These are phyloP conservation scores for Senna siamea DNA, from an alignment of 306 rosid genomes.

Conservation along the genomic window DNA sequence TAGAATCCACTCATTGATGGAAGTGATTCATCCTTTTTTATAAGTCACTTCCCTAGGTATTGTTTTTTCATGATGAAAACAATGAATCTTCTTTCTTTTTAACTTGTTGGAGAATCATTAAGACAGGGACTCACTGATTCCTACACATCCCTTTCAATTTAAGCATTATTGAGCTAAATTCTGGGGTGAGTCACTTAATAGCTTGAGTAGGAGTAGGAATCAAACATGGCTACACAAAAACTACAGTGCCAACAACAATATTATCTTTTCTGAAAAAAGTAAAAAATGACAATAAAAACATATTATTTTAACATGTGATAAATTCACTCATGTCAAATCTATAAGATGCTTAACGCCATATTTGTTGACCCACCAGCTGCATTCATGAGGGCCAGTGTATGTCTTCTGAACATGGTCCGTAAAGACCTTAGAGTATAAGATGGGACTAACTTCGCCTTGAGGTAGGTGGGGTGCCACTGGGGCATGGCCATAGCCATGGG, in stretches of 20 bases:
- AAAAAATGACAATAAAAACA: too few species aligned
- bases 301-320: background rate
- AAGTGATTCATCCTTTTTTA: background rate
- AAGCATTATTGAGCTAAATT: slow-evolving; percentile 30
- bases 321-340: slow-evolving; percentile 22
- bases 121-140: slow-evolving; percentile 25
- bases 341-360: slow-evolving; percentile 23
- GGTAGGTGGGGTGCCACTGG: slow-evolving; percentile 20
- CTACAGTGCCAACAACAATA: background rate
- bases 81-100: slow-evolving; percentile 9
- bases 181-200: background rate
- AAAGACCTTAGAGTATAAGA: background rate
- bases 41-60: slow-evolving; percentile 23
- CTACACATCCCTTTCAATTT: background rate
- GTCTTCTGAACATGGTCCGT: background rate
- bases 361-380: too few species aligned
- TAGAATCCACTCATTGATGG: slow-evolving; percentile 28
- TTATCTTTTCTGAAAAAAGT: background rate
- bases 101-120: slow-evolving; percentile 22
- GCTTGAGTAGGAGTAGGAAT: background rate
- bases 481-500: slow-evolving; percentile 2
- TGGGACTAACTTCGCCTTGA: background rate
- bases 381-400: background rate
- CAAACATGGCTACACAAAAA: background rate
- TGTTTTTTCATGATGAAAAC: slow-evolving; percentile 19